Evolutionary conservation across 768 basidiomycete genomes (phyloP), one percentile per base, ranked within the genome.

Genomic region (Clavulina sp.): DNA sequence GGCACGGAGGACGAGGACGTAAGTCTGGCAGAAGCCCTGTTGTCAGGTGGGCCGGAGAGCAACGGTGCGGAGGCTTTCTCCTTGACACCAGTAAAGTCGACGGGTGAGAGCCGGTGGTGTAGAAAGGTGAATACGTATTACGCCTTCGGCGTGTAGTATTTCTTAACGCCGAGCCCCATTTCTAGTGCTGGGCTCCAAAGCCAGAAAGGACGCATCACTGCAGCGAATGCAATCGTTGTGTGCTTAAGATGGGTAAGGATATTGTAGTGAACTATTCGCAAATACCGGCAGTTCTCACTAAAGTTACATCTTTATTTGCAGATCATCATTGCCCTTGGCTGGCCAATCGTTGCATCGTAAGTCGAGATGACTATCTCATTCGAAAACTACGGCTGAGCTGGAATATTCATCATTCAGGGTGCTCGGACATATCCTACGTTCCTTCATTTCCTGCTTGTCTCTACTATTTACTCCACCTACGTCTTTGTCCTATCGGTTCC

Each of bases 271-370:
- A 58, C 43, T 49, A 50, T 41, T 44, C 24, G 23, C 48, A 29
- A 28, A 34, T 29, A 28, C 48, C 9, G 9, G 24, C 9, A 9
- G 9, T n/a, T 9, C 9, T 24, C 9, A 41, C 29, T 57, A 29
- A 55, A 41, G 16, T 13, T 30, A 41, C 40, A 33, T 26, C 26
- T 21, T 46, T 38, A 9, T 9, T 16, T 50, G 6, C 57, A 87
- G 84, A 89, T 62, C 86, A 88, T 59, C 86, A 89, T 59, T 89
- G 85, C 60, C 81, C 80, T 4, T 89, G 85, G 85, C 66, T 88
- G 23, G 85, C 78, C 33, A 66, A 71, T 43, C 80, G 71, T 61
- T 89, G 85, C 63, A 73, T 89, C 53, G 84, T 84, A 61, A 62
- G 80, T 66, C n/a, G 16, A 34, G 30, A 26, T 41, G 26, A 18